Percentiles rank a stretch among this genome's conserved stretches.
Evolutionary conservation across 345 rosid genomes (phyloP).

Genomic region (Hibiscus trionum): DNA sequence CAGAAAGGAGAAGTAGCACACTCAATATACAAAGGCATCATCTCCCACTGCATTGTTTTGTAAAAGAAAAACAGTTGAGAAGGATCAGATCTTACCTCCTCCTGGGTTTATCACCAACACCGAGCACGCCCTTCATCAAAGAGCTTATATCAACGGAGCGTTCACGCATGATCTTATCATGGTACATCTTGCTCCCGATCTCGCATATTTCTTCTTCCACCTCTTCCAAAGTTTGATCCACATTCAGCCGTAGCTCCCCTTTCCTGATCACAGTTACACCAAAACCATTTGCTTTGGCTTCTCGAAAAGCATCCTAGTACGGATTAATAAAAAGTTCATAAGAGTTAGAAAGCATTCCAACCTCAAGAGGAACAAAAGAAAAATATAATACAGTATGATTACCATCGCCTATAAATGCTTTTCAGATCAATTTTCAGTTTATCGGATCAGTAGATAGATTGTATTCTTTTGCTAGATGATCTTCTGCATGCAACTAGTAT

Average conservation of each 20-base stretch:
- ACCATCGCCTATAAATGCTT: not conserved
- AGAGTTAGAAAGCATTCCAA: not conserved
- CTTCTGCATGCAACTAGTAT: not conserved
- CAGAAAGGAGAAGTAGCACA: not conserved
- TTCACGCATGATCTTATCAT: slow-evolving; percentile 70
- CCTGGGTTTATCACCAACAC: slow-evolving; percentile 23
- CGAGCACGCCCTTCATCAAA: slow-evolving; percentile 73
- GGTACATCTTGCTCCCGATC: slow-evolving; percentile 84
- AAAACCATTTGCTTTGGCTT: slow-evolving; percentile 80
- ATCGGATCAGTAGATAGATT: not conserved
- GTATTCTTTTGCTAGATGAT: not conserved
- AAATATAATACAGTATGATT: too few relatives aligned
- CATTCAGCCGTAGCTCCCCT: slow-evolving; percentile 66
- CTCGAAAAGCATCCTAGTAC: slow-evolving; percentile 67
- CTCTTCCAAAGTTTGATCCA: slow-evolving; percentile 73
- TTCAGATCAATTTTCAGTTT: not conserved
- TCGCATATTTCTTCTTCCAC: slow-evolving; percentile 70
- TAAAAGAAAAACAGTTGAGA: not conserved
- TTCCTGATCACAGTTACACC: slow-evolving; percentile 72
- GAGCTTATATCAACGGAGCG: slow-evolving; percentile 65
- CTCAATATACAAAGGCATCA: not conserved
- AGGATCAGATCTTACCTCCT: slow-evolving; percentile 28
- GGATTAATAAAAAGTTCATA: slow-evolving; percentile 1
- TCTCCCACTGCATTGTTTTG: not conserved
- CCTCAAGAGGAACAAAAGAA: not conserved